Base-by-base conservation (phyloP, 371 early-diverging fungal genomes). In the Rhizopus sp. region DNA sequence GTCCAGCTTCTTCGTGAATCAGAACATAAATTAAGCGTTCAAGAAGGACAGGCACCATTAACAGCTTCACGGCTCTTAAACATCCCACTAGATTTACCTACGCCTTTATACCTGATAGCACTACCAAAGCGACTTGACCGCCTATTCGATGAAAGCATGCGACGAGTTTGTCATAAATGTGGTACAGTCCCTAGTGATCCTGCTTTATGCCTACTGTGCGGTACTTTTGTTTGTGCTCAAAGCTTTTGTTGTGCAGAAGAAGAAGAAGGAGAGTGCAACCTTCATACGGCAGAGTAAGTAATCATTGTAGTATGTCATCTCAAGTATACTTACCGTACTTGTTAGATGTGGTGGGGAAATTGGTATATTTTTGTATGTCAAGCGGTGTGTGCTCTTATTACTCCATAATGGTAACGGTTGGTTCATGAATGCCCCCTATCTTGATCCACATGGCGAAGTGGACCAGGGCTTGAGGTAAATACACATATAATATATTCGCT, bases 371-470 rank as follows among this genome's bases (percentile, higher is more conserved):
- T 69, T 98, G 30, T 63, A 91, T 38, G 85, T 97, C 46, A 95
- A 94, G 53, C 84, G 89, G 59, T 92, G 93, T 70, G 85, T 88
- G 9, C 69, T 93, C 35, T 71, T 95, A 37, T 61, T 95, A 44
- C 70, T 94, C 32, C 88, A 91, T 69, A 83, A 88, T 62, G 85
- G 87, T 32, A 95, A 92, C 62, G 98, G 97, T 4, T 88, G 86
- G 74, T 93, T 93, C 64, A 83, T 90, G 62, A 86, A 86, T 51
- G 90, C 95, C 23, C 98, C 98, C 0, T 98, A 96, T 72, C 70
- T 97, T 53, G 97, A 98, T 66, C 71, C 87, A 37, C 97, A 98
- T 70, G 98, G 97, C 31, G 98, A 98, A 73, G 88, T 90, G 0
- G 97, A 97, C 70, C 69, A 89, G 56, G 90, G 89, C 1, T 72